phyloP scores from a whole-genome alignment of 768 basidiomycete genomes.

The Podaxis sp. region DNA sequence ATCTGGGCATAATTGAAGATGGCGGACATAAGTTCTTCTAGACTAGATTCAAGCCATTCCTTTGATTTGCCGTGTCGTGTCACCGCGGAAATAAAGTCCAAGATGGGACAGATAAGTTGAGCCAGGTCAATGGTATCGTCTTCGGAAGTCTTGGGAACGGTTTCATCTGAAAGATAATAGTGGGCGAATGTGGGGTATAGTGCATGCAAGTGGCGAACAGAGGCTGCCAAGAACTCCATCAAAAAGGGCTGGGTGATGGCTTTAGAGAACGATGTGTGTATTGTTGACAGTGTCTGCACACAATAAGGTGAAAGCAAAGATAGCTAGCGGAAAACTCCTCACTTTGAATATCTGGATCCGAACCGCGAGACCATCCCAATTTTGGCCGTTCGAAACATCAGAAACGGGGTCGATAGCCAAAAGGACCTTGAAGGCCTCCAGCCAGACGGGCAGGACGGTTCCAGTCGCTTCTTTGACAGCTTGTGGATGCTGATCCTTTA shows the following conservation, averaged over 20 bases:
- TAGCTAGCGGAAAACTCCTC: slow-evolving; percentile 17
- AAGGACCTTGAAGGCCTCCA: slow-evolving; percentile 85
- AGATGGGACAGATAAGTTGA: slow-evolving; percentile 72
- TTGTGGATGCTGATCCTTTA: slow-evolving; percentile 89
- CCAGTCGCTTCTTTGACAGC: slow-evolving; percentile 81
- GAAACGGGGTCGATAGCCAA: slow-evolving; percentile 60
- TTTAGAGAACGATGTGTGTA: slow-evolving; percentile 81
- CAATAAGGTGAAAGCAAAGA: slow-evolving; percentile 1
- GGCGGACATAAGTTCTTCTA: slow-evolving; percentile 48
- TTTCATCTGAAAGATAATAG: slow-evolving; percentile 59
- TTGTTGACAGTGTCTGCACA: slow-evolving; percentile 71
- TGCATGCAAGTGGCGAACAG: slow-evolving; percentile 58
- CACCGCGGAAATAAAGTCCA: slow-evolving; percentile 76
- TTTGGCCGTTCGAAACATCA: slow-evolving; percentile 56
- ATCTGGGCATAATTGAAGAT: slow-evolving; percentile 81
- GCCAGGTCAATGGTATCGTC: slow-evolving; percentile 76
- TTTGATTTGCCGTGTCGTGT: slow-evolving; percentile 64
- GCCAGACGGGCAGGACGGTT: slow-evolving; percentile 84
- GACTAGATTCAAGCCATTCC: slow-evolving; percentile 60
- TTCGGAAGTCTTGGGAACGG: slow-evolving; percentile 66
- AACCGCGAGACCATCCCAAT: slow-evolving; percentile 83
- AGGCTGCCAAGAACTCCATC: slow-evolving; percentile 53
- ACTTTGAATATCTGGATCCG: slow-evolving; percentile 87
- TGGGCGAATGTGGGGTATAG: slow-evolving; percentile 60
- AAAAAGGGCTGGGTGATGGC: slow-evolving; percentile 60